Conservation (phyloP, 2,329 filamentous ascomycete genomes). For the Dothideomycetes sp. region DNA sequence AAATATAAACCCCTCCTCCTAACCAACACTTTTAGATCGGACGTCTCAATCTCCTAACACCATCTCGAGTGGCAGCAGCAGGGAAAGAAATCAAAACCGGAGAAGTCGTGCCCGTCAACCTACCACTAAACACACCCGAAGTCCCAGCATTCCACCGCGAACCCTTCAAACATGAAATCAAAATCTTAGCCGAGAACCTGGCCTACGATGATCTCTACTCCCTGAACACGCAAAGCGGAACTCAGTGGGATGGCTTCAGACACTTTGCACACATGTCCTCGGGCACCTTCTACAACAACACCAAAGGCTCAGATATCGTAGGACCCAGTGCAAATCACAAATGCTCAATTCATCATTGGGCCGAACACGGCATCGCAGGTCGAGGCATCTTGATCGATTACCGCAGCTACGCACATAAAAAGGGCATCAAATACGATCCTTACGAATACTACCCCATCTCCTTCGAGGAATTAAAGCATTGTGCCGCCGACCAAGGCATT, state of each 20-base stretch:
- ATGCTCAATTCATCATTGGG: conserved; percentile 38
- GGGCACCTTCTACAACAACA: conserved; percentile 34
- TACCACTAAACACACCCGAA: conserved; percentile 45
- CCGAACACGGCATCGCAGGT: conserved; percentile 35
- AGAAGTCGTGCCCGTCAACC: conserved; percentile 47
- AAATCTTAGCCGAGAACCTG: conserved; percentile 28
- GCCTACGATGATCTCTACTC: conserved; percentile 38
- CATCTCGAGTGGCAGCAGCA: conserved; percentile 42
- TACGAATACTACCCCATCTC: conserved; percentile 35
- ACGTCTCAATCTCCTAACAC: conserved; percentile 15
- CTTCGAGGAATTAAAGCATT: conserved; percentile 44
- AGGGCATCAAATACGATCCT: conserved; percentile 36
- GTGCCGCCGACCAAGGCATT: conserved; percentile 50
- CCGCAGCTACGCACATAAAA: conserved; percentile 31
- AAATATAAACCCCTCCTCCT: conserved; percentile 45
- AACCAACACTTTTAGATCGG: conserved; percentile 31
- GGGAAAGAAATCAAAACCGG: conserved; percentile 46
- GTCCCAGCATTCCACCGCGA: conserved; percentile 43
- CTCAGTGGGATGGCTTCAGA: conserved; percentile 39
- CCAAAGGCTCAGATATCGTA: conserved; percentile 33
- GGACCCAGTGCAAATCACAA: conserved; percentile 34
- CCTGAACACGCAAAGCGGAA: conserved; percentile 40
- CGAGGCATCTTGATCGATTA: conserved; percentile 38
- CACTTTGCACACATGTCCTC: conserved; percentile 38
- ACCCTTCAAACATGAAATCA: conserved; percentile 47